Base-by-base conservation (phyloP, 805 yeast genomes). In the Saturnispora quitensis region DNA sequence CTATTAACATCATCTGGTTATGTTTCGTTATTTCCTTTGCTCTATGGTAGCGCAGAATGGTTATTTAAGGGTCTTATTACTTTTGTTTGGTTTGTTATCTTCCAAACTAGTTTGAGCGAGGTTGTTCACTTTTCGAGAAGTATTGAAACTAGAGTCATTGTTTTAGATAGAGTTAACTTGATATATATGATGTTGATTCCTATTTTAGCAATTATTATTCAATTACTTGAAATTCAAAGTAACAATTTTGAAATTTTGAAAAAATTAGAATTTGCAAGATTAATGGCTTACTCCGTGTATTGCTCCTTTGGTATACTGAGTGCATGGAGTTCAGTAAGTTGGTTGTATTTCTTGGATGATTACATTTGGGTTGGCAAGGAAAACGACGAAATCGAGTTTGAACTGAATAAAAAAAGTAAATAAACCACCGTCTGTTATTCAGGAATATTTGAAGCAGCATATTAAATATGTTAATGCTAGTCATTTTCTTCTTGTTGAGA, bases 321-420 rank as follows among this genome's bases (percentile, higher is more conserved):
- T 44, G 80, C 95, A 47, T 93, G 96, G 95, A 77, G 84, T 56
- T 93, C 95, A 7, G 77, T 89, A 58, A 81, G 86, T 54, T 90
- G 96, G 96, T 69, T 86, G 50, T 90, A 87, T 62, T 87, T 89
- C 65, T 81, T 87, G 51, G 90, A 86, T 62, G 96, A 89, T 60
- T 73, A 78, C 5, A 71, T 85, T 3, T 84, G 89, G 89, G 70
- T 44, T 13, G 52, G 34, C 22, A 53, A 55, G 40, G 43, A 40
- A 18, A 75, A 65, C 20, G 47, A 35, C 15, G 47, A 44, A 17
- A 10, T 45, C 9, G 33, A 40, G 25, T 40, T 24, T 15, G 31
- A 40, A 13, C 4, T 13, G 22, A 24, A 24, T 12, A 24, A 24
- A 24, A 38, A 38, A 13, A 38, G 12, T 9, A 38, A 12, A 9